Evolutionary conservation across 441 rosid genomes (phyloP), one percentile per base, ranked within the genome.

Genomic region (Biscutella laevigata): DNA sequence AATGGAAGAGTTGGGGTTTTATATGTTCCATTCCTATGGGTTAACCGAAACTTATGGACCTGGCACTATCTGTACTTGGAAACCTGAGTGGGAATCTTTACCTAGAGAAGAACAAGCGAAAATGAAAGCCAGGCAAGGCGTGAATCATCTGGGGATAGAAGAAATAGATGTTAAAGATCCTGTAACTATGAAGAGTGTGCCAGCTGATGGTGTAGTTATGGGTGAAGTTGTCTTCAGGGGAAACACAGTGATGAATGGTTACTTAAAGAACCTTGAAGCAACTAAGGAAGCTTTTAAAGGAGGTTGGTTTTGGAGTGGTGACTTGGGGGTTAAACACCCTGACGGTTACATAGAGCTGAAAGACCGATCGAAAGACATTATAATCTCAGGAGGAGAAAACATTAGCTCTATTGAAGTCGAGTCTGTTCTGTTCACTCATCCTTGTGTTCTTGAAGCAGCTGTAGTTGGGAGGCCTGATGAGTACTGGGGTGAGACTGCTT

Each of bases 171-270:
- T 84, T 1, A 82, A 62, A 68, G 76, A 80, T 65, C 76, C 84
- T 1, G 59, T 60, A 26, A 82, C 79, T 10, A 68, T 75, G 83
- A 69, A 59, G 61, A 82, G 75, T 41, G 76, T 78, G 6, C 84
- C 84, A 4, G 54, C 72, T 2, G 83, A 84, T 66, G 83, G 78
- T 25, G 77, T 72, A 21, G 62, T 79, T 11, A 64, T 77, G 21
- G 94, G 94, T 9, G 94, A 85, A 71, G 77, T 82, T 17, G 76
- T 82, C 72, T 66, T 82, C 52, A 70, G 85, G 42, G 94, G 94
- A 25, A 85, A 82, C 66, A 82, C 94, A 2, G 83, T 85, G 32
- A 82, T 85, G 90, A 78, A 77, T 42, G 87, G 88, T 12, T 85
- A 82, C 59, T 51, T 85, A 4, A 78, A 75, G 66, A 74, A 85